A percentile compares a stretch with the other conserved stretches of the same genome.
These are phyloP conservation scores for Cryphonectria parasitica DNA, from an alignment of 2,329 filamentous ascomycete species.

Conservation along the genomic window DNA sequence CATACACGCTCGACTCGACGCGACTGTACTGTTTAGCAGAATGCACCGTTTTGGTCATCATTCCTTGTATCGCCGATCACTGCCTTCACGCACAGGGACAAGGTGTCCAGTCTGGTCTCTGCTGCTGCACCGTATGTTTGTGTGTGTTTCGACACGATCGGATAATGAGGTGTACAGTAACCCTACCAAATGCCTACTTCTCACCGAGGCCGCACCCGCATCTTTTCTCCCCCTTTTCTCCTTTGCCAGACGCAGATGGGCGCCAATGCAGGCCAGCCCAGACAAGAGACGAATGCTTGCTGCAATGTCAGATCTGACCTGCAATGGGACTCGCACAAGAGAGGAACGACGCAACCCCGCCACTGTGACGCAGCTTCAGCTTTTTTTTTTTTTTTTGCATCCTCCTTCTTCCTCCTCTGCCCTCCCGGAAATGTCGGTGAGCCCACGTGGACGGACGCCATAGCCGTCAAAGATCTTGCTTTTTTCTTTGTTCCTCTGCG, in stretches of 20 bases:
- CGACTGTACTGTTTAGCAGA: background rate
- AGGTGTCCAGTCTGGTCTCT: background rate
- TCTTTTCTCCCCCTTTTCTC: background rate
- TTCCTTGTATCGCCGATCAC: conserved; percentile 2
- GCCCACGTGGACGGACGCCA: conserved; percentile 1
- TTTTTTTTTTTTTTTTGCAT: too few species aligned
- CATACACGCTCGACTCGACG: background rate
- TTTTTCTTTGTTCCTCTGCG: background rate
- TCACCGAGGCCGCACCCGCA: background rate
- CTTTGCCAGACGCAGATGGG: background rate
- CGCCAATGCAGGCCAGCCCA: conserved; percentile 2
- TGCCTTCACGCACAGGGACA: background rate
- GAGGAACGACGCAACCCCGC: conserved; percentile 6
- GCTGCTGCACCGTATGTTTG: background rate
- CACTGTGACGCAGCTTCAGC: conserved; percentile 20
- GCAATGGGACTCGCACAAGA: background rate
- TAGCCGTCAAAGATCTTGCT: background rate
- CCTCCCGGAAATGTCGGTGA: conserved; percentile 15
- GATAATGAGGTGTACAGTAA: background rate
- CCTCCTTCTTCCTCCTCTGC: background rate
- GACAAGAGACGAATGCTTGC: background rate
- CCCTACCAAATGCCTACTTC: too few species aligned
- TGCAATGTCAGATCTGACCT: conserved; percentile 10
- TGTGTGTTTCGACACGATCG: background rate
- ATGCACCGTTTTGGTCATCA: background rate